Evolutionary conservation across 768 basidiomycete genomes (phyloP).

Genomic region (Holtermannia corniformis): DNA sequence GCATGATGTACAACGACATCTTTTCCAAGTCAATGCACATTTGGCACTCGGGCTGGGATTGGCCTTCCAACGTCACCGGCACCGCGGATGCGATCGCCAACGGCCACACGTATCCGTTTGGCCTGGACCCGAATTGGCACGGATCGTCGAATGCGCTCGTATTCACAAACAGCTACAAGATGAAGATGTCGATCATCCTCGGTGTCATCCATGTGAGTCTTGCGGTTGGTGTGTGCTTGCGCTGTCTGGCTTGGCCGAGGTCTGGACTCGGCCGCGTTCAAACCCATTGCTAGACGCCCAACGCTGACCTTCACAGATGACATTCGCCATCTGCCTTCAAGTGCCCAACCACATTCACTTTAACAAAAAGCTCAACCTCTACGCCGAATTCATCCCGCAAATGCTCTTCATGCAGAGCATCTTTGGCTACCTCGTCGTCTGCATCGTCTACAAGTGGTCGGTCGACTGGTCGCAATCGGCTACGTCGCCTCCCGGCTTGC

Average conservation of each 20-base stretch:
- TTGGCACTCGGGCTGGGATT: slow-evolving; percentile 84
- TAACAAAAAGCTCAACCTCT: slow-evolving; percentile 76
- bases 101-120: slow-evolving; percentile 78
- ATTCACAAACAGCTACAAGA: slow-evolving; percentile 98
- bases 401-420: slow-evolving; percentile 96
- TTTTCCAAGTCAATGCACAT: slow-evolving; percentile 86
- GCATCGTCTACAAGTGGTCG: slow-evolving; percentile 95
- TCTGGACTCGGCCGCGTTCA: background rate
- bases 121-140: slow-evolving; percentile 92
- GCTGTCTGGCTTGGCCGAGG: background rate
- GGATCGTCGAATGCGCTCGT: slow-evolving; percentile 81
- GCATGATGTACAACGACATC: slow-evolving; percentile 96
- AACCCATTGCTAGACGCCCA: background rate
- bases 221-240: background rate
- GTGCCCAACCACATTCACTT: slow-evolving; percentile 91
- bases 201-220: slow-evolving; percentile 85
- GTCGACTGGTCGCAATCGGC: slow-evolving; percentile 73
- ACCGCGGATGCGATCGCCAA: slow-evolving; percentile 51
- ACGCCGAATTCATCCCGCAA: slow-evolving; percentile 91
- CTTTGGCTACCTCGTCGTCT: slow-evolving; percentile 89
- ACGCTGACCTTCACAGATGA: slow-evolving; percentile 66
- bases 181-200: slow-evolving; percentile 97
- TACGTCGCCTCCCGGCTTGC: slow-evolving; percentile 69
- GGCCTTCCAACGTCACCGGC: slow-evolving; percentile 50
- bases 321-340: slow-evolving; percentile 92